A percentile compares a stretch with the other conserved stretches of the same genome.
Conservation (phyloP, 1,284 basidiomycete genomes). For the Neonothopanus nambi region DNA sequence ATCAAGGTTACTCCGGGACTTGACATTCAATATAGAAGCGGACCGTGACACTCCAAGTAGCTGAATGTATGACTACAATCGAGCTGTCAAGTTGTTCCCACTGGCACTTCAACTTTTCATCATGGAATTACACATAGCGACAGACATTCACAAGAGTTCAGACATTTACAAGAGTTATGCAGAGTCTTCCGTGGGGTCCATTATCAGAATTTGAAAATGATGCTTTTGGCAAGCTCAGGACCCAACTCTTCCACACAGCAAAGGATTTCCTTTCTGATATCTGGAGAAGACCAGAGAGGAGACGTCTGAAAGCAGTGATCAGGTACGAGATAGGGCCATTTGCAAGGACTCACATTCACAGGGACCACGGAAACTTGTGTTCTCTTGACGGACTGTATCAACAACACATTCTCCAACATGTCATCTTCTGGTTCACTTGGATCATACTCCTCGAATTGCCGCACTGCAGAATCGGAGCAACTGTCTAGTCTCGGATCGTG, state of each 20-base stretch:
- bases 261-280: constrained; percentile 28
- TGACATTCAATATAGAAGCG: too few relatives aligned
- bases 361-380: constrained; percentile 18
- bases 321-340: background rate
- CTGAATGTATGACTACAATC: too few relatives aligned
- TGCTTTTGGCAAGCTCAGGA: constrained; percentile 35
- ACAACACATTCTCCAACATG: constrained; percentile 18
- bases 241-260: constrained; percentile 43
- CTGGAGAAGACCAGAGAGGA: constrained; percentile 26
- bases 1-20: too few relatives aligned
- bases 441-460: constrained; percentile 6
- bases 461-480: constrained; percentile 15
- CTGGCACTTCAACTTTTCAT: too few relatives aligned
- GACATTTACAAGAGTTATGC: too few relatives aligned
- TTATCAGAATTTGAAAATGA: constrained; percentile 28
- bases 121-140: too few relatives aligned
- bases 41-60: too few relatives aligned
- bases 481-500: background rate
- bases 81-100: too few relatives aligned
- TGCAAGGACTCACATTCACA: constrained; percentile 6
- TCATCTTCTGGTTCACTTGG: constrained; percentile 16
- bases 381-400: constrained; percentile 18
- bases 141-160: too few relatives aligned
- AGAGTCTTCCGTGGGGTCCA: too few relatives aligned
- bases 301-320: constrained; percentile 17